A percentile compares a stretch with the other conserved stretches of the same genome.
These are phyloP conservation scores for Lupinus albus DNA, from an alignment of 306 rosid genomes.

Conservation along the genomic window DNA sequence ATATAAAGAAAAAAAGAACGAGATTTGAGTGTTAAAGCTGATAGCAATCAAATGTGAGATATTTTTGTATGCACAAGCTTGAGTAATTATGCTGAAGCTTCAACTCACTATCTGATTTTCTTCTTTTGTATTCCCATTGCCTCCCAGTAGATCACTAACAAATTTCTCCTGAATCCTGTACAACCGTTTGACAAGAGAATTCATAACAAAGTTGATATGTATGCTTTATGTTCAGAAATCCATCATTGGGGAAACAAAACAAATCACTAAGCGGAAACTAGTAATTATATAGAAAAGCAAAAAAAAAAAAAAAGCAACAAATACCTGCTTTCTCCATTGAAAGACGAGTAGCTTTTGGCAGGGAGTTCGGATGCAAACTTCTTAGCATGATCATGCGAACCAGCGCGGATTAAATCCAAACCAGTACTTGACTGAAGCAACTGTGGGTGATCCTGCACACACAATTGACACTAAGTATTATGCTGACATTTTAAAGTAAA, in stretches of 20 bases:
- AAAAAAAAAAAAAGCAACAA: slow-evolving; percentile 35
- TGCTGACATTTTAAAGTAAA: slow-evolving; percentile 2
- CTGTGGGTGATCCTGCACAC: slow-evolving; percentile 60
- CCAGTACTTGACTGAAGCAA: slow-evolving; percentile 54
- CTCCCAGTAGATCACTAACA: slow-evolving; percentile 48
- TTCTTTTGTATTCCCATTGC: slow-evolving; percentile 45
- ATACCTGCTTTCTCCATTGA: slow-evolving; percentile 73
- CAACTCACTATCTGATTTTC: slow-evolving; percentile 67
- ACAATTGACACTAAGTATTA: slow-evolving; percentile 28
- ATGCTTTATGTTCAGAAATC: slow-evolving; percentile 23
- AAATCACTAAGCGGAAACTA: slow-evolving; percentile 19
- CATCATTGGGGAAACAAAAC: slow-evolving; percentile 23
- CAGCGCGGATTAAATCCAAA: slow-evolving; percentile 57
- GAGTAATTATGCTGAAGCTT: slow-evolving; percentile 38
- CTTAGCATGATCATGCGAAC: slow-evolving; percentile 63
- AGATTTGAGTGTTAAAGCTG: slow-evolving; percentile 37
- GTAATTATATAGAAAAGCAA: slow-evolving; percentile 16
- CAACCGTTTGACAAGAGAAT: slow-evolving; percentile 30
- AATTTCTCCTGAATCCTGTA: slow-evolving; percentile 59
- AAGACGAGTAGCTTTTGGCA: slow-evolving; percentile 43
- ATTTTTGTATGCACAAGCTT: slow-evolving; percentile 22
- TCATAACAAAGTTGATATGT: slow-evolving; percentile 1
- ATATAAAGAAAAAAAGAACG: slow-evolving; percentile 40
- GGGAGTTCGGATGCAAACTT: slow-evolving; percentile 73
- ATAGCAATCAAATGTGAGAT: slow-evolving; percentile 32